A percentile compares a stretch with the other conserved stretches of the same genome.
phyloP scores from a whole-genome alignment of 352 stramenopile genomes.

The Plasmopara muralis region DNA sequence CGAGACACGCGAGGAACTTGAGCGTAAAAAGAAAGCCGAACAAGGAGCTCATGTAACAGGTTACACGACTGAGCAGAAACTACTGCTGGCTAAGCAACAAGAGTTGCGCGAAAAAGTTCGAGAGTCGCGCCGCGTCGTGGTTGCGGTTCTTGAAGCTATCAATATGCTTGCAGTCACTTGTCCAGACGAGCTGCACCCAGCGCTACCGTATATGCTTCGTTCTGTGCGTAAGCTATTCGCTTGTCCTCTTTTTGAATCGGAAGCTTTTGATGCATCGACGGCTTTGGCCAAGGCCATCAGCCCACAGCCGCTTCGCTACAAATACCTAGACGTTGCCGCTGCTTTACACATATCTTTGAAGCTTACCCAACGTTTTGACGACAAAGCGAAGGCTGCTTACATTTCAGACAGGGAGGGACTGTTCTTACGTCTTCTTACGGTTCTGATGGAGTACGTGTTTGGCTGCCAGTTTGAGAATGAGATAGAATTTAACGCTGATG shows the following conservation, averaged over 20 bases:
- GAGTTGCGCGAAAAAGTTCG: slow-evolving; percentile 40
- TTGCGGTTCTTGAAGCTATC: slow-evolving; percentile 50
- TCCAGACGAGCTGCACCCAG: slow-evolving; percentile 67
- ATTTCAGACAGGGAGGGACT: slow-evolving; percentile 39
- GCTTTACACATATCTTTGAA: slow-evolving; percentile 49
- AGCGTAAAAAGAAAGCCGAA: slow-evolving; percentile 52
- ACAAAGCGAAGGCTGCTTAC: slow-evolving; percentile 30
- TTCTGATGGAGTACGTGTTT: slow-evolving; percentile 75
- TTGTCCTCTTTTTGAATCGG: slow-evolving; percentile 45
- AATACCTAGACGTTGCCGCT: slow-evolving; percentile 60
- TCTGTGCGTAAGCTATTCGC: slow-evolving; percentile 47
- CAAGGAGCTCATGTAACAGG: slow-evolving; percentile 36
- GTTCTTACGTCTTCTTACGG: slow-evolving; percentile 50
- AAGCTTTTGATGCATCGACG: slow-evolving; percentile 31
- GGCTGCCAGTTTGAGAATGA: slow-evolving; percentile 79
- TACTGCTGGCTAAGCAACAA: slow-evolving; percentile 53
- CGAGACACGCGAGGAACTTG: slow-evolving; percentile 74
- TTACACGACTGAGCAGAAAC: slow-evolving; percentile 52
- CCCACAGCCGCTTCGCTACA: slow-evolving; percentile 50
- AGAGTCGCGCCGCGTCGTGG: slow-evolving; percentile 35
- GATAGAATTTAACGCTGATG: slow-evolving; percentile 59
- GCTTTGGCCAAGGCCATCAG: slow-evolving; percentile 57
- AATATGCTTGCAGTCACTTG: slow-evolving; percentile 44
- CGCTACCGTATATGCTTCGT: slow-evolving; percentile 58
- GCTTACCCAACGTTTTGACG: slow-evolving; percentile 31